Base-by-base conservation (phyloP, 1,284 basidiomycete genomes). In the Xerocomus amazonicus region DNA sequence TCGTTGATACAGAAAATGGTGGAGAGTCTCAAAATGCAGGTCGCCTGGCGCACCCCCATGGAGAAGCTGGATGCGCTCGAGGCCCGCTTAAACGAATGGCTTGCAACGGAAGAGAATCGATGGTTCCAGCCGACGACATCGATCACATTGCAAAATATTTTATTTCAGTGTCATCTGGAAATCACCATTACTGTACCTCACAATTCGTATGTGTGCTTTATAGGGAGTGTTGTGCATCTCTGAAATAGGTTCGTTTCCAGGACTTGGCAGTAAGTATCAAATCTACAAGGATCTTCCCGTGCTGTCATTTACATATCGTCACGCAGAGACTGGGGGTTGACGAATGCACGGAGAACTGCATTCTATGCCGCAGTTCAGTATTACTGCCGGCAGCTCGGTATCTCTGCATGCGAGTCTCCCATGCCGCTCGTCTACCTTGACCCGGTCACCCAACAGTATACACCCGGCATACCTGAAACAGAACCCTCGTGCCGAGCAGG, bases 321-420 rank as follows among this genome's bases (percentile, higher is more conserved):
- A 38, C 35, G 17, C 51, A 65, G 63, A 70, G 82, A 89, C 63
- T 89, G 85, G 86, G 77, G 79, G 31, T 66, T 83, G 26, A 77
- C 75, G 19, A 71, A 72, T 49, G 66, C 75, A 16, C 79, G 85
- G 42, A 80, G 77, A 59, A 88, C 87, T 3, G 83, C 86, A 4
- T 90, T 90, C 72, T 80, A 87, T 59, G 84, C 84, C 6, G 87
- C 87, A 2, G 81, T 81, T 23, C 80, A 87, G 56, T 77, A 84
- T 59, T 88, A 84, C 64, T 83, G 78, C 58, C 75, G 72, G 45
- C 78, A 86, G 60, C 76, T 89, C 9, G 83, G 78, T 33, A 87
- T 90, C 59, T 69, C 69, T 26, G 79, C 77, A 56, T 74, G 72
- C 63, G 76, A 79, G 59, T 75, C 86, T 3, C 74, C 83, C 9